phyloP scores from a whole-genome alignment of 441 rosid genomes.

The Kokia cookei region DNA sequence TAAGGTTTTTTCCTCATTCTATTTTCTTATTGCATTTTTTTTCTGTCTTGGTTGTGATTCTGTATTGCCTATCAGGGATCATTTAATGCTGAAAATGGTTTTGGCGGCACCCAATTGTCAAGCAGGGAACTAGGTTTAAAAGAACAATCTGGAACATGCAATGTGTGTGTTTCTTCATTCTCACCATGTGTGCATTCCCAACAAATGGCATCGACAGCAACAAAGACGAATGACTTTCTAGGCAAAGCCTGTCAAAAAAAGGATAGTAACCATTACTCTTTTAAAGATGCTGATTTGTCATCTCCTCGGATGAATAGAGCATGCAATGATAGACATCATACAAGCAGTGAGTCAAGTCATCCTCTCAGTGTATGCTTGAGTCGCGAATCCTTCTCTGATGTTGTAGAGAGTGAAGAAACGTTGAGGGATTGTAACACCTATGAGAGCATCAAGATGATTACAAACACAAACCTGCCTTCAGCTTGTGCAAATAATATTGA shows the following conservation, averaged over 20 bases:
- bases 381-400: slow-evolving; percentile 21
- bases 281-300: slow-evolving; percentile 9
- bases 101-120: neutral
- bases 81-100: slow-evolving; percentile 3
- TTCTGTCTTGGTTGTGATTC: slow-evolving; percentile 1
- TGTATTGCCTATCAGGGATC: slow-evolving; percentile 12
- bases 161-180: slow-evolving; percentile 8
- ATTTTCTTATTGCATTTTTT: neutral
- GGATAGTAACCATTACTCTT: neutral
- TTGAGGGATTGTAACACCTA: slow-evolving; percentile 3
- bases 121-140: slow-evolving; percentile 4
- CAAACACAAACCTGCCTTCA: neutral
- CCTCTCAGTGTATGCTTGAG: slow-evolving; percentile 21
- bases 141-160: slow-evolving; percentile 13
- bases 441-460: slow-evolving; percentile 5
- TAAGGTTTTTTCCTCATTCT: neutral
- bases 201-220: slow-evolving; percentile 9
- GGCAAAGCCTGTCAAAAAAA: slow-evolving; percentile 14
- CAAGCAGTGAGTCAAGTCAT: slow-evolving; percentile 19
- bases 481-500: neutral
- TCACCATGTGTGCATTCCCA: slow-evolving; percentile 10
- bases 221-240: slow-evolving; percentile 9
- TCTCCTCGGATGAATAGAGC: slow-evolving; percentile 4
- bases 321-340: slow-evolving; percentile 15
- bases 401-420: slow-evolving; percentile 17